Conservation (phyloP, 371 early-diverging fungal species). For the Mucor piriformis region DNA sequence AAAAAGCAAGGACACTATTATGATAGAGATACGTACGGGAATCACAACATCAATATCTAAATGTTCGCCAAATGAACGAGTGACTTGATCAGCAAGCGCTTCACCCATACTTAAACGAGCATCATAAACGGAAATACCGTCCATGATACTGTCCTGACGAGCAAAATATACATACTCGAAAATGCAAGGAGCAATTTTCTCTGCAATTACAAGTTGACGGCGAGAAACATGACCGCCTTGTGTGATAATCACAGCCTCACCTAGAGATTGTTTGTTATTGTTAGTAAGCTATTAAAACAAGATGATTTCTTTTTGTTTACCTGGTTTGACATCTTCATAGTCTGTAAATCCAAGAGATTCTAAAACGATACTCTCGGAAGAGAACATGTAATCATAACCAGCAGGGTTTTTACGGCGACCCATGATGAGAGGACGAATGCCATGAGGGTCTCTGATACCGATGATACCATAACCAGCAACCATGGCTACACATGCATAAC, state of each 20-base stretch:
- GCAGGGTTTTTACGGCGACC: conserved; percentile 70
- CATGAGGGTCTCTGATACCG: conserved; percentile 94
- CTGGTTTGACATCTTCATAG: conserved; percentile 86
- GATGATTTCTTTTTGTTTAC: conserved; percentile 22
- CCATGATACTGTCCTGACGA: conserved; percentile 96
- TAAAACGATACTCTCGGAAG: conserved; percentile 94
- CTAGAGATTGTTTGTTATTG: conserved; percentile 7
- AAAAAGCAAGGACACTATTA: background rate
- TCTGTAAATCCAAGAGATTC: conserved; percentile 89
- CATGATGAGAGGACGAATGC: conserved; percentile 92
- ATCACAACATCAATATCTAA: conserved; percentile 96
- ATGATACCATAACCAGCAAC: conserved; percentile 92
- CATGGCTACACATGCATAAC: conserved; percentile 94
- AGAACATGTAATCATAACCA: conserved; percentile 91
- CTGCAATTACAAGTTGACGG: conserved; percentile 62
- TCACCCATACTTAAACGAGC: conserved; percentile 97
- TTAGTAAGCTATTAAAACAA: background rate
- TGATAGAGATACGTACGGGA: conserved; percentile 63
- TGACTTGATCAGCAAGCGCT: conserved; percentile 84
- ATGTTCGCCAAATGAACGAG: conserved; percentile 64
- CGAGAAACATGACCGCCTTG: conserved; percentile 65
- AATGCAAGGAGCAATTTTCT: conserved; percentile 87
- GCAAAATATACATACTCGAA: conserved; percentile 99
- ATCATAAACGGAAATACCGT: conserved; percentile 97
- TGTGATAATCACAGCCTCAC: conserved; percentile 92